Evolutionary conservation across 2,329 filamentous ascomycete genomes (phyloP).

Genomic region (Alternaria ventricosa): DNA sequence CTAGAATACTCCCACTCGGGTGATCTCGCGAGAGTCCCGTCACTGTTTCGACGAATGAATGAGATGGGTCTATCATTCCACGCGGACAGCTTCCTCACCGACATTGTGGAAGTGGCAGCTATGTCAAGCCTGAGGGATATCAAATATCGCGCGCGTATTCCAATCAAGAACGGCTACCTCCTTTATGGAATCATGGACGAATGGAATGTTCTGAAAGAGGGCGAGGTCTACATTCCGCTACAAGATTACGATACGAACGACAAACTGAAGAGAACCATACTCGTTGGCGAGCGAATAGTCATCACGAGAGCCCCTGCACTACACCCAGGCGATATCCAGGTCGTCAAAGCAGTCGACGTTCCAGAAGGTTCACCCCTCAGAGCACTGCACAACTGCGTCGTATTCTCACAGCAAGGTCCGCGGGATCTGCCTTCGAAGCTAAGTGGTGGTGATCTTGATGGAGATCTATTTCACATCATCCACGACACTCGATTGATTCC

Average conservation of each 20-base stretch:
- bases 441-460: conserved; percentile 83
- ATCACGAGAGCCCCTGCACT: conserved; percentile 82
- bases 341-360: conserved; percentile 65
- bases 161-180: conserved; percentile 72
- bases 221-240: conserved; percentile 71
- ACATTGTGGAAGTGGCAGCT: conserved; percentile 72
- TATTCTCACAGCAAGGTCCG: conserved; percentile 73
- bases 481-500: conserved; percentile 67
- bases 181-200: conserved; percentile 87
- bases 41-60: conserved; percentile 66
- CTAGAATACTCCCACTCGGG: conserved; percentile 65
- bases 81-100: conserved; percentile 72
- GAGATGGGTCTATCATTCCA: conserved; percentile 69
- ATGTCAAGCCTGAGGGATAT: conserved; percentile 74
- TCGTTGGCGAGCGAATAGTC: conserved; percentile 55
- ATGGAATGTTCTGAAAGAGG: conserved; percentile 69
- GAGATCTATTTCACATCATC: conserved; percentile 81
- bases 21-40: conserved; percentile 64
- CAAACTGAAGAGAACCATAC: conserved; percentile 11
- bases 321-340: conserved; percentile 81
- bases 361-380: conserved; percentile 67
- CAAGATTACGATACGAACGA: conserved; percentile 49
- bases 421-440: conserved; percentile 81
- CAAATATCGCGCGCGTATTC: conserved; percentile 81
- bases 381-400: conserved; percentile 73